Conservation (phyloP, 768 basidiomycete species). For the Rhodotorula kratochvilovae region DNA sequence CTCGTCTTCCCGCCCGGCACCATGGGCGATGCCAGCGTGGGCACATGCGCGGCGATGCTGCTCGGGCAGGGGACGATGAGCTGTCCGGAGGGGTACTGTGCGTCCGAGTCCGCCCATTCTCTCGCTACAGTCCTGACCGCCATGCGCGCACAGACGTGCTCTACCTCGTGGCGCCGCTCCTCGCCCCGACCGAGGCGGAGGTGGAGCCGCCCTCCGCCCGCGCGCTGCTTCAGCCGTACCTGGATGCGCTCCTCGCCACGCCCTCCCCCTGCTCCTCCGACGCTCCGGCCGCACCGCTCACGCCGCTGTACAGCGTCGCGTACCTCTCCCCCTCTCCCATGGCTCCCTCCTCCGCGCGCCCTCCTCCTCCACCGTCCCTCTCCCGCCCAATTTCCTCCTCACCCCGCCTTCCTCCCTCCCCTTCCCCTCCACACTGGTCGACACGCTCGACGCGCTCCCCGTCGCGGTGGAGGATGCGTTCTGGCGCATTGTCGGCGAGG, state of each 20-base stretch:
- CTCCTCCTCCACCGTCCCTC: not conserved
- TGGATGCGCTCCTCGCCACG: slow-evolving; percentile 15
- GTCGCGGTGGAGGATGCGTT: slow-evolving; percentile 8
- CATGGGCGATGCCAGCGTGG: slow-evolving; percentile 44
- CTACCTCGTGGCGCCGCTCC: slow-evolving; percentile 54
- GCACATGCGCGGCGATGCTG: slow-evolving; percentile 60
- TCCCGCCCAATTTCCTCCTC: slow-evolving; percentile 28
- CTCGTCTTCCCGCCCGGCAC: slow-evolving; percentile 71
- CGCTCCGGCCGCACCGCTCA: not conserved
- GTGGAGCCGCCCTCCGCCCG: not conserved
- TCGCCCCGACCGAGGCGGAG: slow-evolving; percentile 45
- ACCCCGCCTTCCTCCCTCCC: not conserved
- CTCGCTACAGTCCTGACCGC: too few species aligned
- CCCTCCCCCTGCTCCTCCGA: not conserved
- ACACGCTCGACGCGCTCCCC: slow-evolving; percentile 12
- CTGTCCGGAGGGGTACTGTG: slow-evolving; percentile 69
- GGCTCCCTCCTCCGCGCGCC: not conserved
- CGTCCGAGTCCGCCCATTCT: slow-evolving; percentile 47
- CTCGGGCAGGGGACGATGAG: slow-evolving; percentile 71
- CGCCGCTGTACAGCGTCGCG: slow-evolving; percentile 15
- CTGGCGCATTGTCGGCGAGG: slow-evolving; percentile 33
- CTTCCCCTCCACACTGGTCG: not conserved
- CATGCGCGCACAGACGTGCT: slow-evolving; percentile 48
- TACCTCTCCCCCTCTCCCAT: not conserved
- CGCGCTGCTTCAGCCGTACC: slow-evolving; percentile 20